Evolutionary conservation across 441 rosid genomes (phyloP), one percentile per base, ranked within the genome.

Genomic region (Kokia cookei): DNA sequence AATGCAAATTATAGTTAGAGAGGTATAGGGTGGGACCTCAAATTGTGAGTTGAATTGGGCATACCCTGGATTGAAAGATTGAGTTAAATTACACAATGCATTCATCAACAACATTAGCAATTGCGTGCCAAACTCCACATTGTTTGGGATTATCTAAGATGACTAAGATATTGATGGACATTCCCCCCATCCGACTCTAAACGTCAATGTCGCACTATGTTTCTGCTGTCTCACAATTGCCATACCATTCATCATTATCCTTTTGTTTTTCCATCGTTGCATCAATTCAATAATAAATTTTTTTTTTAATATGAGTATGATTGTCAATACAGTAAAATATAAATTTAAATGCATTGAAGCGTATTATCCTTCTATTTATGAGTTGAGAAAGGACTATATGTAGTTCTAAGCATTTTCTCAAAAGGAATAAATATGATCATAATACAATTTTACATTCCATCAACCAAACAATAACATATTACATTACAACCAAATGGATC

Each of bases 341-440:
- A 1, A 0, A 6, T 32, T 32, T 0, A 1, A 32, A 1, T 0
- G 7, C 0, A 1, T 0, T 5, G 37, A 32, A 32, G 0, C 7
- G 1, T 0, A 32, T 32, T 32, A 1, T 5, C 7, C 7, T 32
- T 0, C 1, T 32, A 4, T 32, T 32, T 32, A 4, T 32, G 0
- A 0, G 37, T 32, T 32, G 1, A 1, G 1, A 0, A 32, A 0
- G 35, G 1, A 1, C 1, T 32, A 32, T 32, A 1, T 0, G 7
- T 32, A 32, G 37, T 5, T 32, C 1, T 32, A 32, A 32, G 1
- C 0, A 32, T 32, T 32, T 32, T 32, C 6, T 32, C 6, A 0
- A 32, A 4, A 32, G 0, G 7, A 32, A 1, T 0, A 5, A 32
- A 32, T 32, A 32, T 29, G 32, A 27, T 27, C 3, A 27, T 2